Percentiles rank a stretch among this genome's conserved stretches.
Evolutionary conservation across 345 rosid species (phyloP).

Genomic region (Eucalyptus virginea): DNA sequence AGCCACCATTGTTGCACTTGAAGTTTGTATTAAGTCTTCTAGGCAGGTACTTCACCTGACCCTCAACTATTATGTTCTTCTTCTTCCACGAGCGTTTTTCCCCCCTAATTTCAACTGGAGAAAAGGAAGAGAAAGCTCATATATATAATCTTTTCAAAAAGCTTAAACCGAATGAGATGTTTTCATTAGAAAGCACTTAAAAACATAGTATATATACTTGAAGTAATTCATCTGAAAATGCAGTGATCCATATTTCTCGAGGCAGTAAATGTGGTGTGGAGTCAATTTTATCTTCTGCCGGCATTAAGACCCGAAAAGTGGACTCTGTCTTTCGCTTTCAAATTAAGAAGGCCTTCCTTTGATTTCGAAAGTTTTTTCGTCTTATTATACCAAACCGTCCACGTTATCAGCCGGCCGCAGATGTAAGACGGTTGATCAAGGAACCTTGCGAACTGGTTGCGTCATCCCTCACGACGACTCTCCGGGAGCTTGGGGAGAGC

Average conservation of each 20-base stretch:
- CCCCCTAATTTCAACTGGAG: neutral
- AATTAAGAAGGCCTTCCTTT: neutral
- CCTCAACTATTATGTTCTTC: neutral
- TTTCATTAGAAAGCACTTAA: neutral
- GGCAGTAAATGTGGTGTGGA: neutral
- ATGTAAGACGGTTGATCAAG: constrained; percentile 10
- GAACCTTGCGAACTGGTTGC: constrained; percentile 28
- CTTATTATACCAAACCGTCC: neutral
- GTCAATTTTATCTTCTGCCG: neutral
- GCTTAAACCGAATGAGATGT: too few species aligned
- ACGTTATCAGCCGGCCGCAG: constrained; percentile 1
- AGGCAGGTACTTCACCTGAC: constrained; percentile 12
- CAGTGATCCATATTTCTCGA: neutral
- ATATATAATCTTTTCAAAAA: neutral
- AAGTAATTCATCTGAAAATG: neutral
- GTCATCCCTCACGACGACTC: constrained; percentile 20
- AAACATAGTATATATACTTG: neutral
- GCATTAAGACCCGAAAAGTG: neutral
- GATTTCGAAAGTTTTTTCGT: neutral
- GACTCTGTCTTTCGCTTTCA: too few species aligned
- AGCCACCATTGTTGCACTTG: constrained; percentile 23
- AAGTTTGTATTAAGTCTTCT: constrained; percentile 16
- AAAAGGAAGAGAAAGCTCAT: neutral
- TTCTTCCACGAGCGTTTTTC: neutral
- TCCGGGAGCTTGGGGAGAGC: constrained; percentile 53